Base-by-base conservation (phyloP, 2,329 filamentous ascomycete genomes). In the Microdochium nivale region DNA sequence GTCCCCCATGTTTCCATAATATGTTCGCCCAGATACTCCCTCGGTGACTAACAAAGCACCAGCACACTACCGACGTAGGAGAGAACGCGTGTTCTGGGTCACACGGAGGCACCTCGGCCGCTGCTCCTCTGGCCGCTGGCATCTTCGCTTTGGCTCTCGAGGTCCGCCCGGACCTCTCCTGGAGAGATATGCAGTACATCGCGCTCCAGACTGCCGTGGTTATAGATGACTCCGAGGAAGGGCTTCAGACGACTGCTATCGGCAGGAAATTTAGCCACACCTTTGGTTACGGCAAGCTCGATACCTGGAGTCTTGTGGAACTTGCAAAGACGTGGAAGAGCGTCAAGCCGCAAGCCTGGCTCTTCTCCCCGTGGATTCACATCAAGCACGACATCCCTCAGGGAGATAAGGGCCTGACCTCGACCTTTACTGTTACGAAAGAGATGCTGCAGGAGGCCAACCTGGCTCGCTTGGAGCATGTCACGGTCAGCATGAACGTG, bases 401-500 rank as follows among this genome's bases (percentile, higher is more conserved):
- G 68, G 94, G 91, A 49, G 75, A 88, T 24, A 70, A 87, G 51
- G 94, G 94, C 1, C 70, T 99, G 37, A 79, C 85, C 2, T 89
- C 88, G 50, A 78, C 74, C n/a, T 91, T 95, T 59, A 83, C 90
- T 48, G 83, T 99, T 37, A 96, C 89, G 0, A 69, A 82, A 51
- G 83, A 90, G 21, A 90, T 91, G 81, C 73, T 97, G 52, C 81
- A 86, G 62, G 70, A 83, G 23, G 89, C 89, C 58, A 99, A 99
- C 64, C 67, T 99, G 14, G 89, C 84, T 61, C 83, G 88, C 16
- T 65, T 99, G 25, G 94, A 99, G 72, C 94, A 99, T 70, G 88
- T 99, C 33, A 97, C 92, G 1, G 81, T 99, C 33, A 97, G 92
- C 2, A 99, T 99, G 91, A 99, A 99, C 62, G 79, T 96, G 24